Evolutionary conservation across 495 filamentous ascomycete genomes (phyloP), one percentile per base, ranked within the genome.

Genomic region (Endocarpon pusillum): DNA sequence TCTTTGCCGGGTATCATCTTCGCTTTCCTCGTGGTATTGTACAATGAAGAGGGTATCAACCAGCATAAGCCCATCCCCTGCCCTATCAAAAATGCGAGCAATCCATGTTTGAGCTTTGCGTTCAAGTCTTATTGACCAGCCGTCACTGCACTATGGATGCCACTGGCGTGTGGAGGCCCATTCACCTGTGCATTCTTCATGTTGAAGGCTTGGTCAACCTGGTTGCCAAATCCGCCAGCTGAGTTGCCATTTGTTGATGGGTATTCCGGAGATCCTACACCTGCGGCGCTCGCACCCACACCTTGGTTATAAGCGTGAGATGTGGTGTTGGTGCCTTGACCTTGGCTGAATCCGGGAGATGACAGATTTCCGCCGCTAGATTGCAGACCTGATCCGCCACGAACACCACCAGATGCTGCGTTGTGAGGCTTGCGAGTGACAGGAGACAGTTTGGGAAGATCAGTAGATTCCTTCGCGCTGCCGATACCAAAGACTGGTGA

Each of bases 401-500:
- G 46, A 14, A 60, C 47, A 26, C 54, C 54, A 34, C 52, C 56
- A 36, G 27, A 34, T 26, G 53, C 60, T 16, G 61, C 49, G 12
- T 44, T 44, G 47, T 69, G 72, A 4, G 61, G 42, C 63, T 92
- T 93, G 43, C 81, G 76, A 21, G 62, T 67, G 23, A 92, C 62
- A 29, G 62, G 35, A 1, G 66, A 62, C n/a, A 71, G 54, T 32
- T 56, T 45, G 3, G 84, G 81, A 29, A 94, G 69, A 46, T 78
- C 67, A 21, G 55, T 61, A 10, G 81, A 78, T 58, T 78, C 72
- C 3, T 64, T 45, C 4, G 87, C 83, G n/a, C 55, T 62, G 34
- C 89, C 91, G 40, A 96, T 76, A 46, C 69, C 75, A 65, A 97
- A 97, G 46, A 97, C 73, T 20, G 91, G 84, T 19, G 78, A 87